Evolutionary conservation across 2,329 filamentous ascomycete species (phyloP).

Genomic region (Cyphellophora attinorum): DNA sequence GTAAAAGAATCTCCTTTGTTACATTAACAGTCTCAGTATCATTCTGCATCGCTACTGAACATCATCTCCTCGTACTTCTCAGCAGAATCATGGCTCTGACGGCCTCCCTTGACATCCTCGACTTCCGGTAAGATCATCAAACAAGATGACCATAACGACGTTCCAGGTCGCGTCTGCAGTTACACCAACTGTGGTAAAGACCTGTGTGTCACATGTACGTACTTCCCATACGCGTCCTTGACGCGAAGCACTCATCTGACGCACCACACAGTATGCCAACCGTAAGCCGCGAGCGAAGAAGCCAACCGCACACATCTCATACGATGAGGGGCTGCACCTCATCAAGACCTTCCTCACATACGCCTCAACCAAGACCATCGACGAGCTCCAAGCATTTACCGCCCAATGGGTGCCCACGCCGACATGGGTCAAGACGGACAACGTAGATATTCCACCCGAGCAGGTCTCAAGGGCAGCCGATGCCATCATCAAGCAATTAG

Average conservation of each 20-base stretch:
- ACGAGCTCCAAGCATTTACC: constrained; percentile 88
- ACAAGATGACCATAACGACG: constrained; percentile 61
- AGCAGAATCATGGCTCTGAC: too few relatives aligned
- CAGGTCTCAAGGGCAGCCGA: constrained; percentile 58
- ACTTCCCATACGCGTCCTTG: constrained; percentile 1
- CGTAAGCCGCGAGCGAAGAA: constrained; percentile 65
- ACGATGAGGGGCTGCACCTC: constrained; percentile 83
- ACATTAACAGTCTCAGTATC: too few relatives aligned
- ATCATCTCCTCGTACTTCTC: too few relatives aligned
- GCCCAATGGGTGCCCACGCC: constrained; percentile 84
- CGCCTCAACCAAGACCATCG: constrained; percentile 80
- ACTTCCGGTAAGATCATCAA: too few relatives aligned
- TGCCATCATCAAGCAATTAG: constrained; percentile 64
- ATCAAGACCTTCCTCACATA: constrained; percentile 79
- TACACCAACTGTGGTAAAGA: constrained; percentile 78
- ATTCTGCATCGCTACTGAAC: too few relatives aligned
- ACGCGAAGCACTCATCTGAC: constrained; percentile 7
- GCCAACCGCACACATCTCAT: constrained; percentile 82
- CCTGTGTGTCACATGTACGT: constrained; percentile 75
- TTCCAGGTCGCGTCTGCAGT: constrained; percentile 73
- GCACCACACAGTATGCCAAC: constrained; percentile 61
- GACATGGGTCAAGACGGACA: constrained; percentile 73
- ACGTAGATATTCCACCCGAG: constrained; percentile 55
- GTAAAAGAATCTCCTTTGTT: too few relatives aligned
- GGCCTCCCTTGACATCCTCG: too few relatives aligned